Base-by-base conservation (phyloP, 441 rosid genomes). In the Daphne laureola region DNA sequence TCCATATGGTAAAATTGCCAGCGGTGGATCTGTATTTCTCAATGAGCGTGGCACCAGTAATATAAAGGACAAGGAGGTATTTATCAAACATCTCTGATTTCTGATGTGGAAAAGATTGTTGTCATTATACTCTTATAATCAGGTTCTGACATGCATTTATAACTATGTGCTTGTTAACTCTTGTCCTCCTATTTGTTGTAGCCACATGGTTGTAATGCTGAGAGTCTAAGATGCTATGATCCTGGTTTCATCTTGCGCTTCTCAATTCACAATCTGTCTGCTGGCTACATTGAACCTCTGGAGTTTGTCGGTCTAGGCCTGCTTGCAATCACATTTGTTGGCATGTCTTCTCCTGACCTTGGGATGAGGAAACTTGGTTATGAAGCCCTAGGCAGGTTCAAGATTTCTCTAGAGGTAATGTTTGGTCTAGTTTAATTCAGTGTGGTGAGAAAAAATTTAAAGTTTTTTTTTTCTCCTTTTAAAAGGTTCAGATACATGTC, bases 261-360 rank as follows among this genome's bases (percentile, higher is more conserved):
- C 70, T 77, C 95, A 49, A 58, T 78, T 62, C 86, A 84, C 62
- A 60, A 77, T 49, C 67, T 93, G 67, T 74, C 84, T 17, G 51
- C 36, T 63, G 77, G 84, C 65, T 82, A 82, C 62, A 60, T 94
- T 71, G 97, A 94, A 67, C 88, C 96, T 38, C 62, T 76, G 49
- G 96, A 94, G 64, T 86, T 90, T 69, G 79, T 90, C 67, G 77
- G 87, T 72, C 67, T 83, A 71, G 96, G 99, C 61, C 71, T 94
- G 83, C 91, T 94, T 68, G 93, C 96, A 26, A 66, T 93, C 66
- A 87, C 95, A 23, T 83, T 90, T 73, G 70, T 67, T 61, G 78
- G 95, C 83, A 71, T 78, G 71, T 81, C 99, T 76, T 90, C 99
- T 54, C 90, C 79, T 58, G 91, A 87, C 72, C 64, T 78, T 51